phyloP scores from a whole-genome alignment of 257 asterid species.

The Solanum acaule region DNA sequence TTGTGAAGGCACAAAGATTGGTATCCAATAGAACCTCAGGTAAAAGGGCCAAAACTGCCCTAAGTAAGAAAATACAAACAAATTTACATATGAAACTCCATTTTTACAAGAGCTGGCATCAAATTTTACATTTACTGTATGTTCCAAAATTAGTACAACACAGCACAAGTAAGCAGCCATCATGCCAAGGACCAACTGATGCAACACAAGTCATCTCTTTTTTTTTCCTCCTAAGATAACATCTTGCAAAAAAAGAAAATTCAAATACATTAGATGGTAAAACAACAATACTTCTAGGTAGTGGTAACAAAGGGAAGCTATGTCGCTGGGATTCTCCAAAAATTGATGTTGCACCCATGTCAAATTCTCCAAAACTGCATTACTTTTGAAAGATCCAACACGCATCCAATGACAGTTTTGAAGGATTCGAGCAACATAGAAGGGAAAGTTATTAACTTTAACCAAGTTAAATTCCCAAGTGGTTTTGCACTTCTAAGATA shows the following conservation, averaged over 20 bases:
- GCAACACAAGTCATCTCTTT: background rate
- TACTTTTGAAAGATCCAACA: background rate
- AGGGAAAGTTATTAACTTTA: background rate
- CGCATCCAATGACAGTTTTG: background rate
- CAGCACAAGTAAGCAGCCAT: background rate
- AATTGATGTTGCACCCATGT: background rate
- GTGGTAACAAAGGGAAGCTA: background rate
- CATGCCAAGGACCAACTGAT: background rate
- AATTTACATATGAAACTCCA: background rate
- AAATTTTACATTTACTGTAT: background rate
- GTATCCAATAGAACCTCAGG: no score
- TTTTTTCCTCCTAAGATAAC: background rate
- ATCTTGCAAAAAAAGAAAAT: background rate
- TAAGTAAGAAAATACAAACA: background rate
- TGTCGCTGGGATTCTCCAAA: background rate
- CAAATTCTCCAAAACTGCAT: background rate
- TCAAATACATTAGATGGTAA: background rate
- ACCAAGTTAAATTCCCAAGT: slow-evolving; percentile 41
- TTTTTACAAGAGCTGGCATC: background rate
- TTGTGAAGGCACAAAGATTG: background rate
- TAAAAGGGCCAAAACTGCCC: background rate
- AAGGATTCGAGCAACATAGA: background rate
- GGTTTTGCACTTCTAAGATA: slow-evolving; percentile 61
- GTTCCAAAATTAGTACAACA: background rate
- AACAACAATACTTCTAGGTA: background rate